Conservation (phyloP, 768 basidiomycete genomes). For the Russula sp. region DNA sequence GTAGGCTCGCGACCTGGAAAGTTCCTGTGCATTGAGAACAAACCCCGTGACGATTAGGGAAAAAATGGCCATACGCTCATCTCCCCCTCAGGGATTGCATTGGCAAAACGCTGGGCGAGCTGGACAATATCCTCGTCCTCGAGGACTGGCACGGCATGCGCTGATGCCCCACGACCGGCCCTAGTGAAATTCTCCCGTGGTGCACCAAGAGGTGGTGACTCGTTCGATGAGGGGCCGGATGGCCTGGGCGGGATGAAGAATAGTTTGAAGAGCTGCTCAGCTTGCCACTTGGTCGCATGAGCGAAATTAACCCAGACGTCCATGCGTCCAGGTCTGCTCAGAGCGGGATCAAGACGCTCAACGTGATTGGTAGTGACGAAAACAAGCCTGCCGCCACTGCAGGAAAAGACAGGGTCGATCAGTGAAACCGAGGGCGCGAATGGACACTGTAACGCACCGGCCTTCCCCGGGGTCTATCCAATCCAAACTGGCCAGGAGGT, state of each 20-base stretch:
- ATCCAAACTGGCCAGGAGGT: conserved; percentile 79
- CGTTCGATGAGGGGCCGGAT: not conserved
- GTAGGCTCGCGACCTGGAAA: conserved; percentile 69
- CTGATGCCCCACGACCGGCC: conserved; percentile 58
- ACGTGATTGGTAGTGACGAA: conserved; percentile 95
- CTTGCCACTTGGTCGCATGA: conserved; percentile 88
- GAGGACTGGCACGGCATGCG: conserved; percentile 60
- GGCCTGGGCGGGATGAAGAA: conserved; percentile 73
- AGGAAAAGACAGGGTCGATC: conserved; percentile 19
- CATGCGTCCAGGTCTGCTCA: conserved; percentile 89
- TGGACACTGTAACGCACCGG: conserved; percentile 50
- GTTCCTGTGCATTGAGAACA: conserved; percentile 4
- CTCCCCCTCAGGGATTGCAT: conserved; percentile 82
- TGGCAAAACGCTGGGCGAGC: conserved; percentile 79
- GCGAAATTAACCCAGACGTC: conserved; percentile 94
- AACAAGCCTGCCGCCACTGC: conserved; percentile 65
- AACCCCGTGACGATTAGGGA: not conserved
- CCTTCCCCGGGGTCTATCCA: conserved; percentile 84
- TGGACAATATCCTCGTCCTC: conserved; percentile 71
- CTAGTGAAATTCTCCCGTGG: conserved; percentile 66
- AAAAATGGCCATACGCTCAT: conserved; percentile 61
- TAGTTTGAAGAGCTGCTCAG: conserved; percentile 88
- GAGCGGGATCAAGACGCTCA: conserved; percentile 85
- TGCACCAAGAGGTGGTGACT: conserved; percentile 38
- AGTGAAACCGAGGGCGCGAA: conserved; percentile 8